Evolutionary conservation across 305 asterid species (phyloP), one percentile per base, ranked within the genome.

Genomic region (Vinca major): DNA sequence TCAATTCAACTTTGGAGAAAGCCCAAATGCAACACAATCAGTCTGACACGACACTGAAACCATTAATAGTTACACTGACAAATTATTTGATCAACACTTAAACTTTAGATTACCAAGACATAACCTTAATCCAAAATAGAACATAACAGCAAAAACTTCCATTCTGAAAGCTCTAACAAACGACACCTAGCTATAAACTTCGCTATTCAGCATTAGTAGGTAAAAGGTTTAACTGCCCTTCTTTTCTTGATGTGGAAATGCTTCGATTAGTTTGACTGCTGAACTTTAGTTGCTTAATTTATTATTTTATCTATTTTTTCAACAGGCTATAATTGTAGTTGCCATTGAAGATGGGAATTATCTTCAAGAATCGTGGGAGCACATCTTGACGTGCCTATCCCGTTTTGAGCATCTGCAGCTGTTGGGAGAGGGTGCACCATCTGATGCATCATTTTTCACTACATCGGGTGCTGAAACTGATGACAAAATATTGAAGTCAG

Each of bases 361-460:
- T 79, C 99, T 91, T 82, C 93, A 89, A 72, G 99, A 94, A 81
- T 83, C 99, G 48, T 94, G 99, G 99, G 99, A 94, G 80, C 99
- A 94, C 80, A 79, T 94, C 78, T 82, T 94, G 81, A 94, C 96
- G 26, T 89, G 96, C 79, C 85, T 94, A 77, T 91, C 99, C 73
- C 92, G 99, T 74, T 94, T 91, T 84, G 99, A 94, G 86, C 95
- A 91, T 84, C 84, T 94, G 72, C 99, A 91, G 84, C 89, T 94
- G 77, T 81, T 94, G 80, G 97, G 96, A 69, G 97, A 94, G 83
- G 99, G 99, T 44, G 96, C 95, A 64, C 97, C 96, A 69, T 81
- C 95, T 68, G 99, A 91, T 82, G 91, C 97, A 60, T 90, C 99
- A 58, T 84, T 89, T 79, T 89, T 94, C 70, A 80, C 77, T 72